A percentile compares a stretch with the other conserved stretches of the same genome.
These are phyloP conservation scores for Chenopodium album DNA, from an alignment of 148 eudicot species.

Conservation along the genomic window DNA sequence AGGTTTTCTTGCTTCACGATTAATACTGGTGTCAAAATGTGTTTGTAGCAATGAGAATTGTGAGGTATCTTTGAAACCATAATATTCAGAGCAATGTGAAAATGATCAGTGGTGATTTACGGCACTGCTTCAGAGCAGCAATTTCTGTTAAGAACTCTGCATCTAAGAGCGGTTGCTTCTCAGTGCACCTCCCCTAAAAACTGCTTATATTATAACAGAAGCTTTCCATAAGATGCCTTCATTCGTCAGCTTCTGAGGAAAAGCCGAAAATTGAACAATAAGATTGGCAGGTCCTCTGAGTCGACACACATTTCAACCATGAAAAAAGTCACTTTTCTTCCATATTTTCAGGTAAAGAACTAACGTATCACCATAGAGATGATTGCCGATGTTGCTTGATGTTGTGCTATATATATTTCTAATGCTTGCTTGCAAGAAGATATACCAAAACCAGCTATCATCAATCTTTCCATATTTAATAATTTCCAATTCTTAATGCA, in stretches of 20 bases:
- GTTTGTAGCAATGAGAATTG: background rate
- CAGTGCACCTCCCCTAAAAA: background rate
- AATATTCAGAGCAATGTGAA: constrained; percentile 4
- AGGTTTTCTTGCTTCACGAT: background rate
- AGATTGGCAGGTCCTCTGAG: background rate
- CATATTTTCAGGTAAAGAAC: constrained; percentile 15
- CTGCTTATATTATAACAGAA: constrained; percentile 9
- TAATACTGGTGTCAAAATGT: background rate
- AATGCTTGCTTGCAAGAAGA: background rate
- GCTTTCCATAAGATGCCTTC: constrained; percentile 15
- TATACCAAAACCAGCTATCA: constrained; percentile 1
- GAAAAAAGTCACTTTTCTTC: background rate
- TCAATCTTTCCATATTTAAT: background rate
- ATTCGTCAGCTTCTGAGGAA: constrained; percentile 14
- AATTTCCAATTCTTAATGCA: constrained; percentile 18
- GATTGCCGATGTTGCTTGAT: background rate
- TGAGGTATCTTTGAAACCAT: background rate
- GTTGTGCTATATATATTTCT: constrained; percentile 17
- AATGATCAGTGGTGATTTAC: background rate
- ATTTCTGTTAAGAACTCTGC: constrained; percentile 28
- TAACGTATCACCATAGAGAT: background rate
- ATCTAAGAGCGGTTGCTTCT: constrained; percentile 4
- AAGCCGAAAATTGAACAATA: constrained; percentile 4
- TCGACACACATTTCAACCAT: constrained; percentile 18
- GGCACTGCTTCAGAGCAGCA: background rate